Evolutionary conservation across 2,329 filamentous ascomycete species (phyloP), one percentile per base, ranked within the genome.

Genomic region (Talaromyces sp.): DNA sequence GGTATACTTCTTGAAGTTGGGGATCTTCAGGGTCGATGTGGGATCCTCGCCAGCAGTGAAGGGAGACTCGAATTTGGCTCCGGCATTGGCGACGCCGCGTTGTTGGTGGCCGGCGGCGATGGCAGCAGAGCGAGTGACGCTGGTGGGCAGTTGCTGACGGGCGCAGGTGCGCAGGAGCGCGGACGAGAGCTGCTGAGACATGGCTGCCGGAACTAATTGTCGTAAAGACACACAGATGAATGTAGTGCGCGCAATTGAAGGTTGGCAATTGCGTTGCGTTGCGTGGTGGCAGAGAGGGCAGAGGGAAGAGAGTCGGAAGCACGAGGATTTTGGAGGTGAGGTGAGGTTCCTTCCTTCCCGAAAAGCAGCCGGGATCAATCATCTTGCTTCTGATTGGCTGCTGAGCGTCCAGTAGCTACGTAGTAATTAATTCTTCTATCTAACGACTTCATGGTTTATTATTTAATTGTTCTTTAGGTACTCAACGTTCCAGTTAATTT

Each of bases 1-100:
- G 82, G 89, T 84, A 85, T 99, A 99, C 79, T 93, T 90, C 79
- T 87, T 87, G 82, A 96, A 98, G 83, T 91, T 89, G 72, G 95
- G 95, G 76, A 98, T 90, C 80, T 90, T 88, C 79, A 85, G 88
- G 72, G 85, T 86, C 70, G 77, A 77, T 31, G 37, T 54, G 69
- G 52, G 33, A 56, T 80, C 76, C 66, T 78, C 76, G 69, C 76
- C 69, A 71, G 76, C 79, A 75, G 81, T 80, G 81, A 89, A 89
- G 68, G 87, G 87, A 72, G 79, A 81, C 50, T 83, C 74, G 72
- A 82, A 77, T 70, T 77, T 75, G 71, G 69, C 67, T 35, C 67
- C 68, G 37, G 75, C 73, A 71, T 74, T 74, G 67, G 72, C 71
- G 69, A 74, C 72, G 71, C 74, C 73, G 73, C 77, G 77, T 71